phyloP scores from a whole-genome alignment of 2,329 filamentous ascomycete species.

The Gaeumannomyces sp. region DNA sequence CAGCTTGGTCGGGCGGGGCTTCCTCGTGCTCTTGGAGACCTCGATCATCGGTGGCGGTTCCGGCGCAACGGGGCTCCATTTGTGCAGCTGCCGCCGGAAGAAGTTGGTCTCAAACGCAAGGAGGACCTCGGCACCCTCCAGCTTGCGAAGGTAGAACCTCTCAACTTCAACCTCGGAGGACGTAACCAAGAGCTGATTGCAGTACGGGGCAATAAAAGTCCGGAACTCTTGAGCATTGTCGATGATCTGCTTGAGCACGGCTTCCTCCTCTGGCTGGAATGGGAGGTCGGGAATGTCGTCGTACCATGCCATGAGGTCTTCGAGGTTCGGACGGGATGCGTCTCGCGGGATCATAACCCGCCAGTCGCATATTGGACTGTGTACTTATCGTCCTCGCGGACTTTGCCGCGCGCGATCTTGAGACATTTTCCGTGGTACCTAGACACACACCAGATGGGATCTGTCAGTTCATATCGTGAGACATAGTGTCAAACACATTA shows the following conservation, averaged over 20 bases:
- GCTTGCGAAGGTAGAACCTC: constrained; percentile 92
- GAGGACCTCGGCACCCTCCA: constrained; percentile 92
- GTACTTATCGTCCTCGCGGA: constrained; percentile 98
- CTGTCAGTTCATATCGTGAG: constrained; percentile 12
- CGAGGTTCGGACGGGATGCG: constrained; percentile 88
- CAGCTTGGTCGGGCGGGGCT: constrained; percentile 92
- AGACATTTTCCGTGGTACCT: constrained; percentile 98
- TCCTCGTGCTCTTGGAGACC: constrained; percentile 83
- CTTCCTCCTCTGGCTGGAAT: constrained; percentile 94
- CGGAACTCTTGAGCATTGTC: constrained; percentile 79
- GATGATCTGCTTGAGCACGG: constrained; percentile 78
- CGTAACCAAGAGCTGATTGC: constrained; percentile 74
- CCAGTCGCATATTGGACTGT: constrained; percentile 96
- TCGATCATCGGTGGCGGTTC: constrained; percentile 80
- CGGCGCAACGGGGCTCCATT: constrained; percentile 85
- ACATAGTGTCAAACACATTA: not conserved
- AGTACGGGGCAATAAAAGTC: constrained; percentile 71
- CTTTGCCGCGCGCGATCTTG: constrained; percentile 94
- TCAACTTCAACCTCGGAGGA: constrained; percentile 83
- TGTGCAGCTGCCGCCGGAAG: constrained; percentile 91
- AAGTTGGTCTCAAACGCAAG: constrained; percentile 94
- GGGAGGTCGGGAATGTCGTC: constrained; percentile 75
- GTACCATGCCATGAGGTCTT: constrained; percentile 78
- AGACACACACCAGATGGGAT: not conserved
- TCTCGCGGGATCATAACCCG: constrained; percentile 94